Conservation (phyloP, 495 filamentous ascomycete genomes). For the Cercophora sp. region DNA sequence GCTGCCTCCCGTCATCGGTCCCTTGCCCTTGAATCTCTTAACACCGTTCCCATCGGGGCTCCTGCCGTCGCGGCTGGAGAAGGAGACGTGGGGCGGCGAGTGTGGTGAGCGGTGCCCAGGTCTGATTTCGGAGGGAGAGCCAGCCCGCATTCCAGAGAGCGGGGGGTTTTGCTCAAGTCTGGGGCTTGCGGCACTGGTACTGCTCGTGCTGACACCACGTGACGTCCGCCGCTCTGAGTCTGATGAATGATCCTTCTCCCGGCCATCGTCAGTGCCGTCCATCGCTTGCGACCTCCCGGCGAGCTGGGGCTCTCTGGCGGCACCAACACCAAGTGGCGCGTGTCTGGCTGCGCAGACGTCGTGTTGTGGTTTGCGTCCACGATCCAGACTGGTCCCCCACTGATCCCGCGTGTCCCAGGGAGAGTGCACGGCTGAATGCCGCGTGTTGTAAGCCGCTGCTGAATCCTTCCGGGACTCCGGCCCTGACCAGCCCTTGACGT, state of each 20-base stretch:
- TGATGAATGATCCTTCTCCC: constrained; percentile 20
- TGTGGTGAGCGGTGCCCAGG: constrained; percentile 12
- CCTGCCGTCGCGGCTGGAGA: constrained; percentile 9
- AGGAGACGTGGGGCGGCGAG: constrained; percentile 4
- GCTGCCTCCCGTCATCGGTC: constrained; percentile 12
- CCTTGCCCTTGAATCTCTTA: constrained; percentile 4
- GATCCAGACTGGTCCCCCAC: not conserved
- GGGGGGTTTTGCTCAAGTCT: constrained; percentile 18
- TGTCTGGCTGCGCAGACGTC: constrained; percentile 8
- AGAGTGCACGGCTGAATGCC: constrained; percentile 11
- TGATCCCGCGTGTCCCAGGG: constrained; percentile 1
- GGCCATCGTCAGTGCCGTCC: constrained; percentile 17
- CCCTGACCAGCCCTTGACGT: not conserved
- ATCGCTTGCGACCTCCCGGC: constrained; percentile 18
- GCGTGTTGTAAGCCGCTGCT: constrained; percentile 13
- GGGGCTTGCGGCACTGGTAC: constrained; percentile 8
- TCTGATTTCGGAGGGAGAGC: constrained; percentile 4
- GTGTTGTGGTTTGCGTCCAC: constrained; percentile 7
- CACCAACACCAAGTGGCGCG: constrained; percentile 7
- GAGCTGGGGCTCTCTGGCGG: constrained; percentile 11
- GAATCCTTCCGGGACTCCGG: constrained; percentile 18
- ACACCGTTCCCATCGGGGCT: constrained; percentile 15
- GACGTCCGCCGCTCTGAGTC: constrained; percentile 24
- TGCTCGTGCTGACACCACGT: constrained; percentile 30
- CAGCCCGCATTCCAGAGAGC: not conserved